phyloP scores from a whole-genome alignment of 495 filamentous ascomycete genomes.

The Hypoxylon cercidicola region DNA sequence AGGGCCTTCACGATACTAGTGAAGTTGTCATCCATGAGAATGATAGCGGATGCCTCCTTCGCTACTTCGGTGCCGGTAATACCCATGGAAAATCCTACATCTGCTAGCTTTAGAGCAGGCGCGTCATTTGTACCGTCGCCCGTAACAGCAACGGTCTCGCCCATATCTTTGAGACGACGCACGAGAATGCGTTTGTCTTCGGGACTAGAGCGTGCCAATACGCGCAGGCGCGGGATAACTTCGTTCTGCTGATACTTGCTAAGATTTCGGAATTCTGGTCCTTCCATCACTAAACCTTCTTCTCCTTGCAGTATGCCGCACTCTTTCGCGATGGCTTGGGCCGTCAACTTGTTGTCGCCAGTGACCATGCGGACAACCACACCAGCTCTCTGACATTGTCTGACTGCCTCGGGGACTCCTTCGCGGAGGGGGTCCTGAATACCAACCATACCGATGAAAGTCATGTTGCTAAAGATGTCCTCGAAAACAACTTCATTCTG shows the following conservation, averaged over 20 bases:
- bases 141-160: slow-evolving; percentile 86
- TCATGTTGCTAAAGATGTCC: slow-evolving; percentile 76
- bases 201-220: slow-evolving; percentile 85
- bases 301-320: slow-evolving; percentile 84
- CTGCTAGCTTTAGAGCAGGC: slow-evolving; percentile 83
- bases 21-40: slow-evolving; percentile 93
- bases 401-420: slow-evolving; percentile 80
- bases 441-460: slow-evolving; percentile 80
- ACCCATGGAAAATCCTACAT: slow-evolving; percentile 94
- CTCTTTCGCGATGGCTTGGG: slow-evolving; percentile 81
- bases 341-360: slow-evolving; percentile 84
- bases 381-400: slow-evolving; percentile 77
- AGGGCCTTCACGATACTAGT: slow-evolving; percentile 86
- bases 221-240: slow-evolving; percentile 78
- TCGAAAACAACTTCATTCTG: slow-evolving; percentile 79
- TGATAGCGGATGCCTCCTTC: slow-evolving; percentile 91
- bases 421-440: slow-evolving; percentile 89
- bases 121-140: slow-evolving; percentile 93
- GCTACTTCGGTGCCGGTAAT: slow-evolving; percentile 93
- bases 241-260: slow-evolving; percentile 75
- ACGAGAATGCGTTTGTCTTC: slow-evolving; percentile 89
- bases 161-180: slow-evolving; percentile 74
- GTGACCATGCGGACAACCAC: slow-evolving; percentile 93
- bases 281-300: slow-evolving; percentile 83
- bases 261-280: slow-evolving; percentile 82